These are phyloP conservation scores for Peterozyma xylosa DNA, from an alignment of 805 yeast species.

Conservation along the genomic window DNA sequence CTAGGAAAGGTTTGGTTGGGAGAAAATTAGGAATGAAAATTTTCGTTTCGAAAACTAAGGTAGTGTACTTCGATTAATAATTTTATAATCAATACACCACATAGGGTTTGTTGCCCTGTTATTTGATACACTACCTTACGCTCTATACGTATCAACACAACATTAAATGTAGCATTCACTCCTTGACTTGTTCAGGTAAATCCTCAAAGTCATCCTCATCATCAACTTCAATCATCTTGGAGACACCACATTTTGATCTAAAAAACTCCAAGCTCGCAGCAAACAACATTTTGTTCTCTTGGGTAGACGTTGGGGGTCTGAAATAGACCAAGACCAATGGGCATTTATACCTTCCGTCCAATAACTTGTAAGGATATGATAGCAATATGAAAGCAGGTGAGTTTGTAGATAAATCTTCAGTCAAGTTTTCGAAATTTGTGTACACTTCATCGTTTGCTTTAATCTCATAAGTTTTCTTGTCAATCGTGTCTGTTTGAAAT, in stretches of 20 bases:
- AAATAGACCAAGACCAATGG: conserved; percentile 83
- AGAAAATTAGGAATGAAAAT: conserved; percentile 5
- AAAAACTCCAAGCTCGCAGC: conserved; percentile 86
- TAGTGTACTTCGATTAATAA: not conserved
- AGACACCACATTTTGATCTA: conserved; percentile 73
- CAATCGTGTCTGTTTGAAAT: conserved; percentile 38
- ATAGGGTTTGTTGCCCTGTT: conserved; percentile 3
- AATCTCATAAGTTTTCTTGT: conserved; percentile 44
- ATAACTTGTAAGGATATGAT: conserved; percentile 63
- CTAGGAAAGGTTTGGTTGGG: too few relatives aligned
- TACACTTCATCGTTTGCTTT: conserved; percentile 41
- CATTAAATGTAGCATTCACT: not conserved
- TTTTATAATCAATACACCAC: not conserved
- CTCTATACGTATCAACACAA: too few relatives aligned
- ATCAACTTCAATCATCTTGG: conserved; percentile 46
- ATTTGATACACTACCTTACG: not conserved
- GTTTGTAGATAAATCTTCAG: conserved; percentile 76
- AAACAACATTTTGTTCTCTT: conserved; percentile 76
- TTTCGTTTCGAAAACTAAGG: not conserved
- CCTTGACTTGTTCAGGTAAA: conserved; percentile 28
- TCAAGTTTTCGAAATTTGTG: conserved; percentile 49
- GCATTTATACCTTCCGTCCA: conserved; percentile 65
- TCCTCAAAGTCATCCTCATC: conserved; percentile 70
- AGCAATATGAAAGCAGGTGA: conserved; percentile 69
- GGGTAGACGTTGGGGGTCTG: conserved; percentile 82